Percentiles rank a stretch among this genome's conserved stretches.
These are phyloP conservation scores for Aureobasidium leucospermi DNA, from an alignment of 2,329 filamentous ascomycete genomes.

Conservation along the genomic window DNA sequence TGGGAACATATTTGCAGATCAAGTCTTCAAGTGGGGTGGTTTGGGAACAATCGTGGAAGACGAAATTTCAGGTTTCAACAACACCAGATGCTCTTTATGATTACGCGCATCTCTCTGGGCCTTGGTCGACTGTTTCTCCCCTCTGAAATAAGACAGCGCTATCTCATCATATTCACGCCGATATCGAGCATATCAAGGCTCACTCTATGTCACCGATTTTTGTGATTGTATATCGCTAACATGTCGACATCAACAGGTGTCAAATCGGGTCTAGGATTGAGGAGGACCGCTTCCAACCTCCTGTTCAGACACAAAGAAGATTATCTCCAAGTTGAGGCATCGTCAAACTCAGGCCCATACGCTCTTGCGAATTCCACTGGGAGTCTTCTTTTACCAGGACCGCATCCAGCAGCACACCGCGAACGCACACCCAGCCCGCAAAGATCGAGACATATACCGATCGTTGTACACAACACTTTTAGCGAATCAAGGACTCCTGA, in stretches of 20 bases:
- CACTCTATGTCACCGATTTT: neutral
- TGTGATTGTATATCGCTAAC: neutral
- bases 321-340: neutral
- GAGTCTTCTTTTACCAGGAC: neutral
- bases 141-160: too few relatives aligned
- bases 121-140: too few relatives aligned
- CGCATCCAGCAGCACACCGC: neutral
- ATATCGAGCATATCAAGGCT: neutral
- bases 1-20: neutral
- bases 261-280: neutral
- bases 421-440: conserved; percentile 3
- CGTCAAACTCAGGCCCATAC: neutral
- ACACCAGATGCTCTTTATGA: too few relatives aligned
- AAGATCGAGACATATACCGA: conserved; percentile 5
- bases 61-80: neutral
- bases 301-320: neutral
- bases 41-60: neutral
- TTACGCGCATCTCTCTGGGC: too few relatives aligned
- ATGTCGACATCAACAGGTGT: conserved; percentile 4
- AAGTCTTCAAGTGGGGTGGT: neutral
- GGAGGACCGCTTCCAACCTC: conserved; percentile 6
- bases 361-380: neutral
- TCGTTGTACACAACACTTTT: neutral
- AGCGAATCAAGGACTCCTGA: neutral
- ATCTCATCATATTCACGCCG: neutral